A percentile compares a stretch with the other conserved stretches of the same genome.
Conservation (phyloP, 129 eudicot species). For the Artemisia annua region DNA sequence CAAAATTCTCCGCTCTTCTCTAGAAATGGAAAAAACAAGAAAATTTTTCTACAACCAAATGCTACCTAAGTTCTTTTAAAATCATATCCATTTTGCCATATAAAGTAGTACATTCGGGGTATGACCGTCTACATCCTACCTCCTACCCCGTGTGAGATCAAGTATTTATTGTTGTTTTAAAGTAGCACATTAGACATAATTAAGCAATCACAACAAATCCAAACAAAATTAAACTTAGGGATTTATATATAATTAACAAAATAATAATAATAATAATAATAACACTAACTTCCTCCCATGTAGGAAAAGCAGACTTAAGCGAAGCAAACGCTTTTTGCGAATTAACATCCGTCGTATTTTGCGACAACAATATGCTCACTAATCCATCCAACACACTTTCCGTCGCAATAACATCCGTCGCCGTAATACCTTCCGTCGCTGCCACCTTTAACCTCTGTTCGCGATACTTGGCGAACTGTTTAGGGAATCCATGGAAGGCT, state of each 20-base stretch:
- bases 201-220: too few relatives aligned
- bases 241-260: too few relatives aligned
- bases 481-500: constrained; percentile 77
- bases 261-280: too few relatives aligned
- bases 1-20: too few relatives aligned
- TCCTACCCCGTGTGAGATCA: too few relatives aligned
- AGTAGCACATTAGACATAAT: too few relatives aligned
- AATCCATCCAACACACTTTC: constrained; percentile 88
- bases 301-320: constrained; percentile 70
- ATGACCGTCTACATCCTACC: neutral
- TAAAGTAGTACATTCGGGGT: neutral
- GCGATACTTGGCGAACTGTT: constrained; percentile 65
- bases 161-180: too few relatives aligned
- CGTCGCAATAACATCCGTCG: constrained; percentile 18
- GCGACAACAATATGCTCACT: constrained; percentile 75
- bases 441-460: constrained; percentile 37
- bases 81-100: too few relatives aligned
- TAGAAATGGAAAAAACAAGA: too few relatives aligned
- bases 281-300: constrained; percentile 77
- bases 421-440: constrained; percentile 21
- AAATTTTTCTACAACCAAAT: too few relatives aligned
- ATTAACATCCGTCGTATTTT: constrained; percentile 80
- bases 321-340: constrained; percentile 77
- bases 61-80: too few relatives aligned
- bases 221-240: too few relatives aligned